Evolutionary conservation across 2,329 filamentous ascomycete genomes (phyloP), one percentile per base, ranked within the genome.

Genomic region (Diaporthe caulivora): DNA sequence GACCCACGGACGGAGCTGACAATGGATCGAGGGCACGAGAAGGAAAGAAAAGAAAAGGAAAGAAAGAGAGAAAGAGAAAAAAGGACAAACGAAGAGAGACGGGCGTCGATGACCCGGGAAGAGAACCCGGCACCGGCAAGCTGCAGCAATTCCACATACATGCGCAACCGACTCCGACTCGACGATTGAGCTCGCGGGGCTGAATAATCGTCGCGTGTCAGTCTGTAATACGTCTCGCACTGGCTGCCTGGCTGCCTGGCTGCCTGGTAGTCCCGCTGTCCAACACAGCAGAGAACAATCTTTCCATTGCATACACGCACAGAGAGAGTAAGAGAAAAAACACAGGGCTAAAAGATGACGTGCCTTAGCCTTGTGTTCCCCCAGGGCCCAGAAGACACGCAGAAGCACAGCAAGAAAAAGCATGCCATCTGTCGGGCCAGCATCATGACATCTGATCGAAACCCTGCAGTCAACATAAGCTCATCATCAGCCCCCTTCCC

Each of bases 331-430:
- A 58, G 26, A 53, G 2, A 34, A 47, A 49, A 26, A 60, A 15
- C 11, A 53, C 7, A 51, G 18, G 34, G 24, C 42, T 40, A 60
- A 62, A 51, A 47, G 47, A 74, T 74, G 72, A 72, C 72, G 72
- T 72, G 72, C 72, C 55, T 74, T 74, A 72, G 72, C 44, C 37
- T 70, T 57, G 51, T 67, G 51, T 47, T 51, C 26, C 60, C 69
- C 31, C 49, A 68, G 31, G 71, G 21, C n/a, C 53, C 60, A 54
- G 40, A 44, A 55, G 34, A 42, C n/a, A 31, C 7, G 18, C 26
- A 24, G 55, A 40, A 26, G 44, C 29, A 26, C 29, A 8, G 13
- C 21, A 26, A 54, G n/a, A 18, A 17, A 21, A 42, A n/a, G 21
- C 24, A 31, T 44, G 26, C 34, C 51, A 42, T 51, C 47, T 42